Evolutionary conservation across 139 green algal species (phyloP).

Genomic region (Closterium sp.): DNA sequence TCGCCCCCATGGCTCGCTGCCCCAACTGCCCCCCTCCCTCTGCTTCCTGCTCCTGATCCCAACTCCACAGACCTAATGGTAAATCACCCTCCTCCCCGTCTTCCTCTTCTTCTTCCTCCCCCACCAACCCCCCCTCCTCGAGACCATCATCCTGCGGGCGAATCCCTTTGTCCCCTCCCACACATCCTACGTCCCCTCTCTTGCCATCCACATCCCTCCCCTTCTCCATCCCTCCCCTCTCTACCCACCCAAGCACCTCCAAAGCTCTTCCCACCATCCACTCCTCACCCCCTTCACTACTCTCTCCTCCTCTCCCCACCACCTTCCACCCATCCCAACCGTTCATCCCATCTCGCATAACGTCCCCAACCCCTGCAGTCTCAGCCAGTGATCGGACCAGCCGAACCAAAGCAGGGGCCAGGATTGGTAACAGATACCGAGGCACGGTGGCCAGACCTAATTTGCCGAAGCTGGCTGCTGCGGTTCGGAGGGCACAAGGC

Average conservation of each 20-base stretch:
- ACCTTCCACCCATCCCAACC: too few species aligned
- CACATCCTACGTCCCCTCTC: neutral
- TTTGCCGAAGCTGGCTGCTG: constrained; percentile 3
- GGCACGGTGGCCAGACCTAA: neutral
- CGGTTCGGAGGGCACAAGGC: constrained; percentile 32
- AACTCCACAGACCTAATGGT: neutral
- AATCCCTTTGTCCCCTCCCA: neutral
- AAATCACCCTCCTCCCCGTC: neutral
- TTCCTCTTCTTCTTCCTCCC: neutral
- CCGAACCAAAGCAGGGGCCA: constrained; percentile 4
- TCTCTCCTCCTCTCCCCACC: neutral
- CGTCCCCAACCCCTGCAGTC: too few species aligned
- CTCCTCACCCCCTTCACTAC: neutral
- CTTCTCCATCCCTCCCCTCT: neutral
- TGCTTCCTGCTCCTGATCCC: constrained; percentile 6
- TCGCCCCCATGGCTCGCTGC: too few species aligned
- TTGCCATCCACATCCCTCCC: neutral
- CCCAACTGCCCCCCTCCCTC: neutral
- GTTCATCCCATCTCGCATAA: too few species aligned
- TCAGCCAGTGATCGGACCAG: constrained; percentile 17
- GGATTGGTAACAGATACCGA: constrained; percentile 24
- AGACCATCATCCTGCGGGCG: too few species aligned
- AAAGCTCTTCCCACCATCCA: neutral
- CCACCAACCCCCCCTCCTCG: neutral
- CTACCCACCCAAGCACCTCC: neutral